A percentile compares a stretch with the other conserved stretches of the same genome.
These are phyloP conservation scores for Claviceps spartinae DNA, from an alignment of 2,329 filamentous ascomycete genomes.

Conservation along the genomic window DNA sequence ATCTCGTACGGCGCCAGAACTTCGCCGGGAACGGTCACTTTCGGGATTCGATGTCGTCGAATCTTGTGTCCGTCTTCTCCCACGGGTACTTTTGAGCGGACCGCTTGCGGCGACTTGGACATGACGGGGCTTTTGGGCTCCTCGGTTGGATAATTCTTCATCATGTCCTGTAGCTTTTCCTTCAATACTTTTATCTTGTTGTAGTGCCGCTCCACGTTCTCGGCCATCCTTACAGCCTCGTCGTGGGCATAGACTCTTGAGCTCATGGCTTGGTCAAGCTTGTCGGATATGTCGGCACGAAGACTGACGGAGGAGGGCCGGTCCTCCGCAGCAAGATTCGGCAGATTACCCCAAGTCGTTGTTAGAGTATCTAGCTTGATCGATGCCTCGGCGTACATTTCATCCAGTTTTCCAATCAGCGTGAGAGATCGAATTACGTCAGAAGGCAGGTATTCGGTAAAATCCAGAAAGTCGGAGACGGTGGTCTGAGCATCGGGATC, in stretches of 20 bases:
- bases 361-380: conserved; percentile 42
- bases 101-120: conserved; percentile 39
- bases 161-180: conserved; percentile 44
- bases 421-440: conserved; percentile 53
- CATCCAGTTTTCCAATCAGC: conserved; percentile 50
- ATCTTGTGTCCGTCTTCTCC: conserved; percentile 32
- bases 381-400: conserved; percentile 43
- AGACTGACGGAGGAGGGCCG: conserved; percentile 36
- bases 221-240: conserved; percentile 49
- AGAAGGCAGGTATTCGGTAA: conserved; percentile 55
- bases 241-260: conserved; percentile 46
- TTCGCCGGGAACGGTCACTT: conserved; percentile 52
- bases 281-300: conserved; percentile 46
- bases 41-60: conserved; percentile 34
- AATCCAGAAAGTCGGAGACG: conserved; percentile 57
- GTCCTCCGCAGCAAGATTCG: conserved; percentile 30
- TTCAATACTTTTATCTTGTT: conserved; percentile 45
- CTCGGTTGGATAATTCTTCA: conserved; percentile 44
- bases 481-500: conserved; percentile 57
- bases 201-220: conserved; percentile 50
- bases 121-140: conserved; percentile 38
- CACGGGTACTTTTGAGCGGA: conserved; percentile 33
- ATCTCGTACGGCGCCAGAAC: conserved; percentile 53
- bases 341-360: conserved; percentile 41
- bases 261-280: conserved; percentile 38